phyloP scores from a whole-genome alignment of 495 filamentous ascomycete species.

The Podospora bellae-mahoneyi region DNA sequence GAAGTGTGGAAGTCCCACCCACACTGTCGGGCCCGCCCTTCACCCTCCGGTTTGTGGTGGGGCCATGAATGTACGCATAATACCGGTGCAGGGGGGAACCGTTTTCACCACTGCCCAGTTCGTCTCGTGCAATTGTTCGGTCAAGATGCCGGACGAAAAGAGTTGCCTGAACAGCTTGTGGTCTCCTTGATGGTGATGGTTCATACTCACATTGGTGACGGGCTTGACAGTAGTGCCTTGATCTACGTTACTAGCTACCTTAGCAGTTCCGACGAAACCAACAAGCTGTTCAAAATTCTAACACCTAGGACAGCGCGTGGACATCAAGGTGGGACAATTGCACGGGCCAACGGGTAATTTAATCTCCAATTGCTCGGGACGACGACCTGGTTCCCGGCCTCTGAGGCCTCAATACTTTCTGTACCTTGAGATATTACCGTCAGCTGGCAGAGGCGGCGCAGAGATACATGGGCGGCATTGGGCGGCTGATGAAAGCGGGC shows the following conservation, averaged over 20 bases:
- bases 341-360: background rate
- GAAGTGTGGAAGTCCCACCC: background rate
- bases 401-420: background rate
- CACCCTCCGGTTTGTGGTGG: background rate
- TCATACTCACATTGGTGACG: background rate
- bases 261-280: background rate
- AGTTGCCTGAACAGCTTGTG: background rate
- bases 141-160: background rate
- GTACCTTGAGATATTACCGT: too few relatives aligned
- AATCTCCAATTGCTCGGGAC: conserved; percentile 3
- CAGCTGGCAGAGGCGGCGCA: background rate
- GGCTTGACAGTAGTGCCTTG: background rate
- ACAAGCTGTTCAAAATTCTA: background rate
- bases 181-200: background rate
- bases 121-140: background rate
- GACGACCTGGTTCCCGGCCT: background rate
- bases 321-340: background rate
- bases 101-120: background rate
- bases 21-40: background rate
- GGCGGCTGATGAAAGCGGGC: conserved; percentile 10
- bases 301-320: background rate
- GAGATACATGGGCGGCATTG: background rate
- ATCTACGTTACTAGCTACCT: background rate
- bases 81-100: background rate
- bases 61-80: too few relatives aligned